Evolutionary conservation across 2,329 filamentous ascomycete species (phyloP), one percentile per base, ranked within the genome.

Genomic region (Neocucurbitaria cava): DNA sequence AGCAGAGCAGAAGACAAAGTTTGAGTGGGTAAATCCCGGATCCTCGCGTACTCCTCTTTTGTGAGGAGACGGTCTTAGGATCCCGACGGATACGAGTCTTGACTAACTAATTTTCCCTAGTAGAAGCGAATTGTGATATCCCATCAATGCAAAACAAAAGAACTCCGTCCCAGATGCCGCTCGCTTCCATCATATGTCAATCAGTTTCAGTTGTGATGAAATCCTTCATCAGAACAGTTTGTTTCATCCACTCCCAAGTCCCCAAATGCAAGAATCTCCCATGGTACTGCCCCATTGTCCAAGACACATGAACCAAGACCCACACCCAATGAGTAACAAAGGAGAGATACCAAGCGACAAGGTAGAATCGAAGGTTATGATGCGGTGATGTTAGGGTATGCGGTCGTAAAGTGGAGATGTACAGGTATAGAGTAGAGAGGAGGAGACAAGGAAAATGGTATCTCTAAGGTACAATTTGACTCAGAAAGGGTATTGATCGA

Each of bases 41-140:
- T 64, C 59, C 49, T 58, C 26, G 49, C 54, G 56, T 54, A 46
- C 54, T 46, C 57, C 46, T 49, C 46, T 41, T 43, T 44, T 36
- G 46, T 44, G 31, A 58, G 49, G 54, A 42, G 40, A 57, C 35
- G 54, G 50, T 55, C 45, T n/a, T n/a, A 61, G 20, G 60, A 67
- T 65, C 65, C 71, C 58, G 69, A 68, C 68, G 70, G 73, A 75
- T 75, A 75, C 73, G 73, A 75, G 73, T 73, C 73, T 73, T 73
- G 73, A 74, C 70, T 72, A 72, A 64, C 71, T 74, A 74, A 65
- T 71, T 65, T 72, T 74, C 72, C 72, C 70, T 72, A 65, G 49
- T 53, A 65, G 61, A 68, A 69, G 58, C 60, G 56, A 65, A 66
- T 58, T 59, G 54, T 52, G 59, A 53, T 56, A 60, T 65, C 56